Percentiles rank a stretch among this genome's conserved stretches.
phyloP scores from a whole-genome alignment of 2,329 filamentous ascomycete species.

The Aspergillus felis region DNA sequence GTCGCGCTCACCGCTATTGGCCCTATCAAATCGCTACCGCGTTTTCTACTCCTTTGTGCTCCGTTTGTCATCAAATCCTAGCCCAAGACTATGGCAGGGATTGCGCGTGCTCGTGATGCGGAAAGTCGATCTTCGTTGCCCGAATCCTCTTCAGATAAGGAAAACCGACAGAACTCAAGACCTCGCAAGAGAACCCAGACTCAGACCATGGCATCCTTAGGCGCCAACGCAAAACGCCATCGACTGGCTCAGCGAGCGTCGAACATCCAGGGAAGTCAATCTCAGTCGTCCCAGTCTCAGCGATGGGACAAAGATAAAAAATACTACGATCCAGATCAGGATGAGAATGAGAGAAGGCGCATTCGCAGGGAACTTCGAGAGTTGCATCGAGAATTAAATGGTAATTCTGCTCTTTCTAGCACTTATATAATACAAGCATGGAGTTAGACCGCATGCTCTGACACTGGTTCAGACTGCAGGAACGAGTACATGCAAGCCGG shows the following conservation, averaged over 20 bases:
- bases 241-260: conserved; percentile 37
- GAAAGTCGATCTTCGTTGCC: conserved; percentile 29
- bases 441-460: not conserved
- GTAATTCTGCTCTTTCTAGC: conserved; percentile 30
- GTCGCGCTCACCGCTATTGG: not conserved
- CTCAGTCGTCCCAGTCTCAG: conserved; percentile 25
- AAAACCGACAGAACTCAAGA: conserved; percentile 36
- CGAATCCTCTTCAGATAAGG: conserved; percentile 47
- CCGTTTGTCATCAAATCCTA: conserved; percentile 12
- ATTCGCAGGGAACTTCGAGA: conserved; percentile 68
- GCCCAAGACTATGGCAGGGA: conserved; percentile 27
- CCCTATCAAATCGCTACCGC: conserved; percentile 4
- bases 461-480: conserved; percentile 55
- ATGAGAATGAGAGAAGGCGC: conserved; percentile 66
- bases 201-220: conserved; percentile 36
- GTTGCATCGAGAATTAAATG: conserved; percentile 59
- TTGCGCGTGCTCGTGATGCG: conserved; percentile 12
- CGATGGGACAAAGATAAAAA: conserved; percentile 38
- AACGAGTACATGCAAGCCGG: conserved; percentile 66
- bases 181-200: conserved; percentile 43
- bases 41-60: conserved; percentile 2
- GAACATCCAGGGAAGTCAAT: conserved; percentile 23
- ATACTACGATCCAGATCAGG: conserved; percentile 79
- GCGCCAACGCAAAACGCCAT: conserved; percentile 38
- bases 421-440: not conserved